A percentile compares a stretch with the other conserved stretches of the same genome.
Evolutionary conservation across 148 eudicot species (phyloP).

Genomic region (Amaranthus cruentus): DNA sequence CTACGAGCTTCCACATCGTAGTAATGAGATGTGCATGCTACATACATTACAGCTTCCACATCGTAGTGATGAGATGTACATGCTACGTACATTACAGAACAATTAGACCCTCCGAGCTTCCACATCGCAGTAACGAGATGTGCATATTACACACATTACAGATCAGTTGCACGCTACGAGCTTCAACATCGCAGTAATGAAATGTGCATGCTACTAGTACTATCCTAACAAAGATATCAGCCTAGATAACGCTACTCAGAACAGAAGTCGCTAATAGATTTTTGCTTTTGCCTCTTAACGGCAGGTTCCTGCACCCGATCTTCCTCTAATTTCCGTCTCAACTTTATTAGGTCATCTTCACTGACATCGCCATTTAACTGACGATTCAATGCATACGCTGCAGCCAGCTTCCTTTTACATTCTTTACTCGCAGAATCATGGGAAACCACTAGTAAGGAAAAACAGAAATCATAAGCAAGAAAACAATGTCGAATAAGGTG

Average conservation of each 20-base stretch:
- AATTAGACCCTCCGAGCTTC: background rate
- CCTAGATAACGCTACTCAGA: background rate
- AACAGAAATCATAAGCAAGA: background rate
- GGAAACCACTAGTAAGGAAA: slow-evolving; percentile 43
- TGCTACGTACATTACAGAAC: too few species aligned
- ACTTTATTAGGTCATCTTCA: slow-evolving; percentile 50
- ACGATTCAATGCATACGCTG: slow-evolving; percentile 78
- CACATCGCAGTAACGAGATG: too few species aligned
- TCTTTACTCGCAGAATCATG: slow-evolving; percentile 88
- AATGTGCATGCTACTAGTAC: background rate
- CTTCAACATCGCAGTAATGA: too few species aligned
- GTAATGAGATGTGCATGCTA: background rate
- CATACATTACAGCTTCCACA: background rate
- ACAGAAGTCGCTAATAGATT: slow-evolving; percentile 24
- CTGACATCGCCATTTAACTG: slow-evolving; percentile 44
- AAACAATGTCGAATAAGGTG: background rate
- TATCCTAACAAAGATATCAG: background rate
- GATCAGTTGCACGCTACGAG: background rate
- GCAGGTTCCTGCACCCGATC: slow-evolving; percentile 34
- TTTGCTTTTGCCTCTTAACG: slow-evolving; percentile 46
- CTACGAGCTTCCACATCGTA: background rate
- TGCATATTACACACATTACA: background rate
- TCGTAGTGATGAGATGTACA: background rate
- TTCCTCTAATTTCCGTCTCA: slow-evolving; percentile 56
- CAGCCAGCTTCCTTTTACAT: slow-evolving; percentile 64